These are phyloP conservation scores for Iris pallida DNA, from an alignment of 116 monocot species.

Conservation along the genomic window DNA sequence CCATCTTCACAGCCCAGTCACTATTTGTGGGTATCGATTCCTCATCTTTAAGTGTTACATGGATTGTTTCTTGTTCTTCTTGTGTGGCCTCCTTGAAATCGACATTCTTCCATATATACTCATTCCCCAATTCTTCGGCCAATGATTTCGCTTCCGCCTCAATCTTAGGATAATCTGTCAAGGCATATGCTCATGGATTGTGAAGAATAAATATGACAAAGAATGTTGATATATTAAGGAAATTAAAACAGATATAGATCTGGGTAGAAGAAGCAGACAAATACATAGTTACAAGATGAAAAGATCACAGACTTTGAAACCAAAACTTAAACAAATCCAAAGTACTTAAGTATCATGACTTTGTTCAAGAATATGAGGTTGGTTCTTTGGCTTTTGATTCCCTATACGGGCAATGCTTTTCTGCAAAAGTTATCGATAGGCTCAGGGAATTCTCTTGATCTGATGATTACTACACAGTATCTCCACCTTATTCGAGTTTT, in stretches of 20 bases:
- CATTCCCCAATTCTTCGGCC: slow-evolving; percentile 57
- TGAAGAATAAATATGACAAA: not conserved
- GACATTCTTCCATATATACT: slow-evolving; percentile 67
- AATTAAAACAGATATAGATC: not conserved
- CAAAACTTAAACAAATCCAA: too few species aligned
- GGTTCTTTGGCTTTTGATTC: too few species aligned
- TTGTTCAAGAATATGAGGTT: too few species aligned
- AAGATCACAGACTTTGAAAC: too few species aligned
- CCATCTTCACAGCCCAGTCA: slow-evolving; percentile 96
- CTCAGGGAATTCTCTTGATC: too few species aligned
- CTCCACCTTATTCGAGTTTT: too few species aligned
- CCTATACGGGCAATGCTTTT: too few species aligned
- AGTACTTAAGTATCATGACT: too few species aligned
- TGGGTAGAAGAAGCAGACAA: not conserved
- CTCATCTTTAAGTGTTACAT: slow-evolving; percentile 68
- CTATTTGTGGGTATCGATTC: slow-evolving; percentile 67
- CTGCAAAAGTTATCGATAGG: too few species aligned
- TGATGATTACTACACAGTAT: too few species aligned
- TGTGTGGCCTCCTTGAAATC: slow-evolving; percentile 42
- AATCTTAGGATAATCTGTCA: slow-evolving; percentile 82
- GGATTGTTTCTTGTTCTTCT: slow-evolving; percentile 60
- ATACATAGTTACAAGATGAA: not conserved
- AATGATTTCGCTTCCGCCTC: slow-evolving; percentile 64
- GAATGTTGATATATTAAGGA: not conserved
- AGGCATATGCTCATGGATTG: not conserved